Base-by-base conservation (phyloP, 2,329 filamentous ascomycete species). In the Fonsecaea pugnacius region DNA sequence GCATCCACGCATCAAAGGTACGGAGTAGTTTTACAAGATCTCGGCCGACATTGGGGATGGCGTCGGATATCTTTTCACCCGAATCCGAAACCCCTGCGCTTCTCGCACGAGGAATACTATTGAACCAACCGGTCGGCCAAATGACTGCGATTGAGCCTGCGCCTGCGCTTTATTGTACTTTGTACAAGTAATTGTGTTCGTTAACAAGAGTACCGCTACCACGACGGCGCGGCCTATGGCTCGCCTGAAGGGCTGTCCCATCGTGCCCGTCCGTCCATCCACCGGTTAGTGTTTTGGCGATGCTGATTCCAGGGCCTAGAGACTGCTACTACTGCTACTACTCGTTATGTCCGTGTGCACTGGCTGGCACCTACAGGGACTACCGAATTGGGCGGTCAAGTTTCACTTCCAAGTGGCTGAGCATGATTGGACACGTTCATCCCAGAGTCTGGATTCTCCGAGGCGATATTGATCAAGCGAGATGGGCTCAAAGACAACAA, bases 31-130 rank as follows among this genome's bases (percentile, higher is more conserved):
- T 30, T 30, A 27, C 27, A 27, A 27, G 27, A 30, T 30, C 27
- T 30, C 27, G 27, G 27, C 27, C 27, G 27, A 30, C 27, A 30
- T 30, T 14, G 51, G 52, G 32, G 18, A 32, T 54, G 18, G 35
- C 12, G 50, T 54, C 58, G 58, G 58, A 60, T 53, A 54, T 53
- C 48, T n/a, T 54, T 53, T 43, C 36, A 33, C 58, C 58, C 58
- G 58, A 53, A 53, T 35, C 50, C 50, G 58, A 60, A 59, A 60
- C 35, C 27, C 32, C 48, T 59, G 32, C 32, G 2, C 5, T 7
- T 9, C 43, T 24, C 43, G 21, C n/a, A 21, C 40, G 18, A 46
- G 12, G n/a, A n/a, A n/a, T n/a, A n/a, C n/a, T n/a, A n/a, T n/a
- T n/a, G n/a, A n/a, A n/a, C n/a, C n/a, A n/a, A n/a, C 6, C 40